phyloP scores from a whole-genome alignment of 2,329 filamentous ascomycete species.

The Colletotrichum lini region DNA sequence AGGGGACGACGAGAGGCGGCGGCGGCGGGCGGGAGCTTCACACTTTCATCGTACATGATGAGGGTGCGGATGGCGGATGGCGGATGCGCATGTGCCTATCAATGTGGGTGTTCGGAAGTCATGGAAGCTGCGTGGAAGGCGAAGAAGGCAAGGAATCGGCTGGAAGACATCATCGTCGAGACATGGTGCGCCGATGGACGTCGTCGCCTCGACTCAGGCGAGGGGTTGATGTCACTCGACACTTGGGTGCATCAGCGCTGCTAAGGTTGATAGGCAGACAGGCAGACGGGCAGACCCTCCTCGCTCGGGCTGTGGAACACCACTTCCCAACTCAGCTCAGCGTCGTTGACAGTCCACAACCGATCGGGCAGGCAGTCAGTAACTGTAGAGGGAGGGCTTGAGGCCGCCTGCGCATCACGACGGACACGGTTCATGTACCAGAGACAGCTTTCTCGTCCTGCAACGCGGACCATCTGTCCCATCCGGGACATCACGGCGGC shows the following conservation, averaged over 20 bases:
- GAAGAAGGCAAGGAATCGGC: constrained; percentile 20
- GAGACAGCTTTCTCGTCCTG: background rate
- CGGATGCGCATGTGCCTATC: constrained; percentile 4
- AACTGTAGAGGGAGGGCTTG: background rate
- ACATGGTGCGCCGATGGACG: background rate
- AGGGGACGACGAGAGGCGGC: background rate
- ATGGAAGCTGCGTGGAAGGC: constrained; percentile 35
- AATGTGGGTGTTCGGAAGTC: constrained; percentile 13
- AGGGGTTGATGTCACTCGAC: constrained; percentile 16
- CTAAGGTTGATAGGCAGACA: constrained; percentile 4
- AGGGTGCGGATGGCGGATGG: constrained; percentile 5
- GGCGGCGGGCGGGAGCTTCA: background rate
- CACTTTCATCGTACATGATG: constrained; percentile 30
- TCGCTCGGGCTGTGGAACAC: background rate
- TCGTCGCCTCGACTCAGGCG: constrained; percentile 5
- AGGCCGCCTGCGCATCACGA: background rate
- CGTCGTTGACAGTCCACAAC: background rate
- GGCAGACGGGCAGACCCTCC: background rate
- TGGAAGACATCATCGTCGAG: background rate
- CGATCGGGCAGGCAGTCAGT: background rate
- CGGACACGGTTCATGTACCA: constrained; percentile 6
- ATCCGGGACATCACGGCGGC: constrained; percentile 35
- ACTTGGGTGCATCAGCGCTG: background rate
- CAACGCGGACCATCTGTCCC: constrained; percentile 25
- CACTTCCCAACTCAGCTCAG: background rate